Conservation (phyloP, 1,139 yeast genomes). For the Nakaseomyces bracarensis region DNA sequence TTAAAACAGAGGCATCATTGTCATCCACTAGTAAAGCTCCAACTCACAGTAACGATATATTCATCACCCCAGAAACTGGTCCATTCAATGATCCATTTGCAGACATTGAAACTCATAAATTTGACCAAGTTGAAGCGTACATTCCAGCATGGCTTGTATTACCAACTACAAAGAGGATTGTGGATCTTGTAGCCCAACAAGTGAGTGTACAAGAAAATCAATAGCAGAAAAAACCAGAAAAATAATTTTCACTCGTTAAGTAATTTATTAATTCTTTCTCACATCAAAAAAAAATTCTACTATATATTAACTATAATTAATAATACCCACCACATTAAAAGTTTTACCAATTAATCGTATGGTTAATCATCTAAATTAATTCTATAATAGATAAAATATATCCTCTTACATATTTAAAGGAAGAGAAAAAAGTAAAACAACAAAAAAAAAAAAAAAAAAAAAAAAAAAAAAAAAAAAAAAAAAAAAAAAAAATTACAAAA, state of each 20-base stretch:
- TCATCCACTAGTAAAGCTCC: constrained; percentile 44
- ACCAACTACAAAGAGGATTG: constrained; percentile 80
- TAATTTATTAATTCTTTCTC: too few relatives aligned
- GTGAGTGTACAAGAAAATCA: constrained; percentile 39
- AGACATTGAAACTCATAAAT: constrained; percentile 73
- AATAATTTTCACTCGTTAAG: background rate
- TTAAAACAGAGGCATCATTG: constrained; percentile 44
- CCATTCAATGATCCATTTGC: constrained; percentile 86
- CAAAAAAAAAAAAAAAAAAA: too few relatives aligned
- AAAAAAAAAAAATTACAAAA: too few relatives aligned
- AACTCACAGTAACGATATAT: constrained; percentile 41
- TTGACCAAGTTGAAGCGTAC: constrained; percentile 87
- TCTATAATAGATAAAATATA: too few relatives aligned
- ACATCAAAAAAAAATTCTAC: background rate
- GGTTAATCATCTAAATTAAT: too few relatives aligned
- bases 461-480: too few relatives aligned
- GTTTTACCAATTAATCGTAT: too few relatives aligned
- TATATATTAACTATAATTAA: too few relatives aligned
- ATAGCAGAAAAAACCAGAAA: background rate
- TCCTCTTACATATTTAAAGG: too few relatives aligned
- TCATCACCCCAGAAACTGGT: constrained; percentile 56
- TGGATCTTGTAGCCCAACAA: constrained; percentile 81
- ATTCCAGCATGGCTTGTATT: constrained; percentile 92
- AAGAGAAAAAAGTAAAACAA: too few relatives aligned
- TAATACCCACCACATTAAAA: too few relatives aligned